Evolutionary conservation across 2,329 filamentous ascomycete genomes (phyloP).

Genomic region (Periconia digitata): DNA sequence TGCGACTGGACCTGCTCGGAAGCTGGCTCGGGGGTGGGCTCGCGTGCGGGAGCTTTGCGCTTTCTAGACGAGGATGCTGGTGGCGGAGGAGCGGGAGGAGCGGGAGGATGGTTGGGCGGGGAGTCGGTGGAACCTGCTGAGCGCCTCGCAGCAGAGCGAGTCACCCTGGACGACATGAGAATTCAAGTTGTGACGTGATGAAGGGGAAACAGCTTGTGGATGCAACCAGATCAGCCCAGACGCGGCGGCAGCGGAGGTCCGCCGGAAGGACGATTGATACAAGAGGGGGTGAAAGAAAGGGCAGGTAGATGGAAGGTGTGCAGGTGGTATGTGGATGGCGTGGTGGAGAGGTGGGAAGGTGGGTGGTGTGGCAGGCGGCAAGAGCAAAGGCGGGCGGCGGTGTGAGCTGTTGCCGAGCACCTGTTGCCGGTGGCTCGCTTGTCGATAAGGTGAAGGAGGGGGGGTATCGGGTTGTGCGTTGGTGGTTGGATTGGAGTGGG

Average conservation of each 20-base stretch:
- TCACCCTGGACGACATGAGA: conserved; percentile 97
- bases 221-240: conserved; percentile 28
- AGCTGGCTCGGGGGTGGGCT: conserved; percentile 50
- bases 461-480: conserved; percentile 3
- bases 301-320: conserved; percentile 27
- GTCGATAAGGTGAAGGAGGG: not conserved
- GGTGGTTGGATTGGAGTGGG: conserved; percentile 16
- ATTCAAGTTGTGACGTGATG: conserved; percentile 35
- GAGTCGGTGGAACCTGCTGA: conserved; percentile 61
- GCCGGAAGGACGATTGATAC: conserved; percentile 9
- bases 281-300: conserved; percentile 11
- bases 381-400: not conserved
- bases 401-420: not conserved
- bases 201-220: conserved; percentile 18
- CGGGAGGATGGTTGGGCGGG: conserved; percentile 42
- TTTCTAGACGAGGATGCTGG: conserved; percentile 57
- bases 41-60: conserved; percentile 67
- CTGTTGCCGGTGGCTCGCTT: not conserved
- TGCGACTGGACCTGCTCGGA: conserved; percentile 41
- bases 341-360: conserved; percentile 8
- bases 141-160: conserved; percentile 91
- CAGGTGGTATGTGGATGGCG: conserved; percentile 6
- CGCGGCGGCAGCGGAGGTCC: conserved; percentile 30
- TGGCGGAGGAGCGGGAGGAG: conserved; percentile 47
- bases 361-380: not conserved